These are phyloP conservation scores for Oemleria cerasiformis DNA, from an alignment of 306 rosid genomes.

Conservation along the genomic window DNA sequence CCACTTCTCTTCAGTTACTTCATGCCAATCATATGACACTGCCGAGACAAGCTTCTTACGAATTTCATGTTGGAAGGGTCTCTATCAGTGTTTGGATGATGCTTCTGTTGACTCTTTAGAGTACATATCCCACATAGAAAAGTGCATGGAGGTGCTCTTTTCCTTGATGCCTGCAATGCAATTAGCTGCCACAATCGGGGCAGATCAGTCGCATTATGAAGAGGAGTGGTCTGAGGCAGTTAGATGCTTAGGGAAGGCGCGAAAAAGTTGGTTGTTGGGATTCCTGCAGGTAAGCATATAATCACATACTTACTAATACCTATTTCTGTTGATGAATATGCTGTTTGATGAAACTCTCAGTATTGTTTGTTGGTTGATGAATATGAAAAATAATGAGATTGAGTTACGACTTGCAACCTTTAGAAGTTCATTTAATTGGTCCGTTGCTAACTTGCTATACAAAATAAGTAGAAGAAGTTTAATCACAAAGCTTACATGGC, in stretches of 20 bases:
- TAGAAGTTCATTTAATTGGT: background rate
- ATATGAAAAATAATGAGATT: background rate
- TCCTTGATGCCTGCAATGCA: conserved; percentile 53
- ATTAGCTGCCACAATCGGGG: conserved; percentile 24
- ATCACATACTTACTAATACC: conserved; percentile 2
- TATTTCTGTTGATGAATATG: background rate
- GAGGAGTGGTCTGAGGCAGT: conserved; percentile 80
- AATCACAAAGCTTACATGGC: background rate
- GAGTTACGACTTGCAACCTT: conserved; percentile 1
- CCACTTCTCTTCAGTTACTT: conserved; percentile 50
- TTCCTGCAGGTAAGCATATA: conserved; percentile 56
- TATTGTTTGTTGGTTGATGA: background rate
- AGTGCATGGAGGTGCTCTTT: conserved; percentile 77
- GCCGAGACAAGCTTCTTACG: conserved; percentile 44
- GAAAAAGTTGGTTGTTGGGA: conserved; percentile 58
- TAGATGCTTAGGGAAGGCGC: conserved; percentile 81
- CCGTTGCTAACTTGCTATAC: background rate
- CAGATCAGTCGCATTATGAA: conserved; percentile 27
- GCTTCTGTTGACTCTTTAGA: conserved; percentile 58
- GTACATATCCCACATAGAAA: conserved; percentile 57
- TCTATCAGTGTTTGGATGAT: conserved; percentile 63
- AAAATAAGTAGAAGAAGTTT: conserved; percentile 7
- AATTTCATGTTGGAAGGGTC: conserved; percentile 89
- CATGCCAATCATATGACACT: conserved; percentile 32
- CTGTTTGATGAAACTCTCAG: background rate